Evolutionary conservation across 139 green algal species (phyloP), one percentile per base, ranked within the genome.

Genomic region (Chlamydomonas incerta): DNA sequence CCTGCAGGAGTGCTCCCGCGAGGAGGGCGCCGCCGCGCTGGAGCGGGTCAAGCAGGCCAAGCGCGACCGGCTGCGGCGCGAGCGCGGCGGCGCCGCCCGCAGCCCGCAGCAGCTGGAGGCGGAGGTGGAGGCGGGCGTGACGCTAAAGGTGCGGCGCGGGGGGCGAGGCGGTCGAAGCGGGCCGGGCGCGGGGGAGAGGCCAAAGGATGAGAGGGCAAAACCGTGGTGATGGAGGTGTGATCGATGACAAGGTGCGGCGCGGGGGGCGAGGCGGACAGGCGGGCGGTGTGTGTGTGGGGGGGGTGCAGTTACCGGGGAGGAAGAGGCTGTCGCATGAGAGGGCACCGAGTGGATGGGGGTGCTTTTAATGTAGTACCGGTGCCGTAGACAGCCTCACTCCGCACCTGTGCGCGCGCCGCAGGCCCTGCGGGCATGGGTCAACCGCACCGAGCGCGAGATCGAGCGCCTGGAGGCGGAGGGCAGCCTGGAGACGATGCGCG

Each of bases 11-110:
- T 82, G 74, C 34, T 41, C 58, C 20, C 34, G 57, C 2, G 57
- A 60, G 13, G 74, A 82, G 57, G 74, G 74, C 37, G 20, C 71
- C 10, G 57, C 71, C 35, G 74, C 74, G 26, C 33, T 72, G 37
- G 33, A 58, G 34, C 26, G 37, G 24, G 28, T 72, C 3, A 33
- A 33, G 28, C 58, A 57, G 57, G 23, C 28, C 4, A 35, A 41
- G 34, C 1, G 5, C 1, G 15, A 55, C 34, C n/a, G 52, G 4
- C 31, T 81, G 8, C 29, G n/a, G 55, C 14, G 18, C 15, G 10
- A 24, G 4, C 33, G 46, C 55, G 34, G 17, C 31, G 47, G n/a
- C 55, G 52, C 66, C 41, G 14, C 41, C 6, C 41, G 41, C 41
- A 50, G 41, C 41, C 6, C 41, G 41, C 41, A 52, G 55, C 20